Conservation (phyloP, 768 basidiomycete genomes). For the Podaxis sp. region DNA sequence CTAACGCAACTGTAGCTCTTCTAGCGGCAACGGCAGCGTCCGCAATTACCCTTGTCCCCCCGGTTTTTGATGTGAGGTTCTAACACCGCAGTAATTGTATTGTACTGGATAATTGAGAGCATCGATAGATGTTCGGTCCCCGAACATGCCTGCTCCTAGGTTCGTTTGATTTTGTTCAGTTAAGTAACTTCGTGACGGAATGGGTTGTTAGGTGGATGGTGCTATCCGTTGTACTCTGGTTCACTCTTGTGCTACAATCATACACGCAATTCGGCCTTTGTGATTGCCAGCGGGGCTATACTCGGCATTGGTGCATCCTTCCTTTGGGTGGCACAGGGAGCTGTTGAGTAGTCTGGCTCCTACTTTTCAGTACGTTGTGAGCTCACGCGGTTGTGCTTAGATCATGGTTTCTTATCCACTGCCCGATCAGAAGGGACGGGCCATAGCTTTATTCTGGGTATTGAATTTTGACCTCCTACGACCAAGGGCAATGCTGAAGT, state of each 20-base stretch:
- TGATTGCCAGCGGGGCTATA: constrained; percentile 24
- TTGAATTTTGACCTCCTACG: not conserved
- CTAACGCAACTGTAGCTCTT: constrained; percentile 24
- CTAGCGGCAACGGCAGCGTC: constrained; percentile 25
- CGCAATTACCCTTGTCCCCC: constrained; percentile 23
- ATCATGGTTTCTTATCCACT: constrained; percentile 27
- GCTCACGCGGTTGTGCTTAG: constrained; percentile 4
- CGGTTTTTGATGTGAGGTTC: constrained; percentile 22
- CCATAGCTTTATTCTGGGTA: constrained; percentile 25
- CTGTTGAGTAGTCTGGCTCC: constrained; percentile 13
- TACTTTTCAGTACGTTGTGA: not conserved
- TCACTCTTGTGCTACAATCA: constrained; percentile 25
- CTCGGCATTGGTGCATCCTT: constrained; percentile 25
- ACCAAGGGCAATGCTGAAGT: not conserved
- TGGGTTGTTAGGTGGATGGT: constrained; percentile 19
- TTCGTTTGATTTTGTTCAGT: not conserved
- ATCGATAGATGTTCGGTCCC: constrained; percentile 22
- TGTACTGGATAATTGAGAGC: not conserved
- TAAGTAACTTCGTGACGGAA: not conserved
- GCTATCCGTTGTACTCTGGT: constrained; percentile 24
- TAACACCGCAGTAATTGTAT: not conserved
- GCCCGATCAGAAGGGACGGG: constrained; percentile 22
- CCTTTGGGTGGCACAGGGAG: constrained; percentile 26
- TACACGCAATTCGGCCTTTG: constrained; percentile 23
- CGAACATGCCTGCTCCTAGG: constrained; percentile 22